Evolutionary conservation across 2,329 filamentous ascomycete species (phyloP).

Genomic region (Acarospora socialis): DNA sequence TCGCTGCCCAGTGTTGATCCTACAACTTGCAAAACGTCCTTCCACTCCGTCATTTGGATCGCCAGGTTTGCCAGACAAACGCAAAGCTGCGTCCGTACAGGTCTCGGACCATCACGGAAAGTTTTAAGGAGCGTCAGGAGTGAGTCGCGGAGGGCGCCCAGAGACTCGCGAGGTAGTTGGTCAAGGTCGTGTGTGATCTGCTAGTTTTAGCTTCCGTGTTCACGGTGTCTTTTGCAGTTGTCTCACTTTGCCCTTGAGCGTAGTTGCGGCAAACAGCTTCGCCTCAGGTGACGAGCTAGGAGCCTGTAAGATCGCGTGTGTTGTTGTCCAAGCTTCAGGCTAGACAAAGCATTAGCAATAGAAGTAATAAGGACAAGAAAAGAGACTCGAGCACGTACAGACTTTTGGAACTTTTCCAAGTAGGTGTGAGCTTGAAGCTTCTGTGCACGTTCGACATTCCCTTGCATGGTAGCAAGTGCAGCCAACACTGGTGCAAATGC

Average conservation of each 20-base stretch:
- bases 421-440: constrained; percentile 88
- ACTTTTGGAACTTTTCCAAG: constrained; percentile 94
- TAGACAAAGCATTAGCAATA: constrained; percentile 14
- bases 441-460: constrained; percentile 63
- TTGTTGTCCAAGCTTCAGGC: constrained; percentile 71
- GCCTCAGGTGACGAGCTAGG: constrained; percentile 62
- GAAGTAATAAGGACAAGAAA: constrained; percentile 5
- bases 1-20: constrained; percentile 59
- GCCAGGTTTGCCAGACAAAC: constrained; percentile 76
- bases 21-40: constrained; percentile 64
- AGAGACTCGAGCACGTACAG: constrained; percentile 44
- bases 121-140: constrained; percentile 55
- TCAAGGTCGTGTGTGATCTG: constrained; percentile 95
- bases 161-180: constrained; percentile 64
- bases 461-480: constrained; percentile 80
- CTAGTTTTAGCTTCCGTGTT: constrained; percentile 12
- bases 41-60: constrained; percentile 81
- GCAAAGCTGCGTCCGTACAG: constrained; percentile 66
- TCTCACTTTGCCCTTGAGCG: constrained; percentile 87
- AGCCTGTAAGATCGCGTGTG: constrained; percentile 74
- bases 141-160: constrained; percentile 67
- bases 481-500: constrained; percentile 73
- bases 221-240: constrained; percentile 5
- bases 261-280: constrained; percentile 91
- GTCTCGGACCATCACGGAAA: constrained; percentile 20